Conservation (phyloP, 768 basidiomycete genomes). For the Saitozyma sp. region DNA sequence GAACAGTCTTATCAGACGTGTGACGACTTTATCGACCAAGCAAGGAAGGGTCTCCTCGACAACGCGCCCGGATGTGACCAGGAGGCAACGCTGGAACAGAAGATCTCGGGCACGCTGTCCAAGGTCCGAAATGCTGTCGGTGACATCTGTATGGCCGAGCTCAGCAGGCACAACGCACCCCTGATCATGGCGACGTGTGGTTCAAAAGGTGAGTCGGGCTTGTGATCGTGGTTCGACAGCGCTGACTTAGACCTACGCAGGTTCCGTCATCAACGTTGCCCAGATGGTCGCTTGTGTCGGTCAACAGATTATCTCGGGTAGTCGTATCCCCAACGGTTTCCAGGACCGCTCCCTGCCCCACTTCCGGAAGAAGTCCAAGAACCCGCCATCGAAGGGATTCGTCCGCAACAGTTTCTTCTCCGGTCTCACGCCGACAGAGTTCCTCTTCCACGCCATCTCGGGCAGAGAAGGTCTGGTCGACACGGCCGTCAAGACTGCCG, state of each 20-base stretch:
- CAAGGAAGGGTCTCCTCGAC: slow-evolving; percentile 86
- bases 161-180: slow-evolving; percentile 95
- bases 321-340: slow-evolving; percentile 98
- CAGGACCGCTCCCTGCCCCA: slow-evolving; percentile 99
- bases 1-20: slow-evolving; percentile 86
- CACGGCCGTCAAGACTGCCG: slow-evolving; percentile 99
- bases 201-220: slow-evolving; percentile 73
- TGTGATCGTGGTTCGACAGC: slow-evolving; percentile 2
- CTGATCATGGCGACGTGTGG: slow-evolving; percentile 99
- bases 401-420: slow-evolving; percentile 96
- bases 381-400: slow-evolving; percentile 96
- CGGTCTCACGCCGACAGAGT: slow-evolving; percentile 88
- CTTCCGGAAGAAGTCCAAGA: slow-evolving; percentile 93
- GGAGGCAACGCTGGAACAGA: slow-evolving; percentile 94
- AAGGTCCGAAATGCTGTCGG: slow-evolving; percentile 95
- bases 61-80: slow-evolving; percentile 98
- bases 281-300: slow-evolving; percentile 99
- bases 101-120: slow-evolving; percentile 88
- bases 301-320: slow-evolving; percentile 96
- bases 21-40: slow-evolving; percentile 78
- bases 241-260: slow-evolving; percentile 54
- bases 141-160: slow-evolving; percentile 95
- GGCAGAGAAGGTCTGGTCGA: slow-evolving; percentile 98
- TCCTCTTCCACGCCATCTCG: slow-evolving; percentile 97
- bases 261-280: slow-evolving; percentile 97